Conservation (phyloP, 176 grass and related monocot genomes). For the Musa troglodytarum region DNA sequence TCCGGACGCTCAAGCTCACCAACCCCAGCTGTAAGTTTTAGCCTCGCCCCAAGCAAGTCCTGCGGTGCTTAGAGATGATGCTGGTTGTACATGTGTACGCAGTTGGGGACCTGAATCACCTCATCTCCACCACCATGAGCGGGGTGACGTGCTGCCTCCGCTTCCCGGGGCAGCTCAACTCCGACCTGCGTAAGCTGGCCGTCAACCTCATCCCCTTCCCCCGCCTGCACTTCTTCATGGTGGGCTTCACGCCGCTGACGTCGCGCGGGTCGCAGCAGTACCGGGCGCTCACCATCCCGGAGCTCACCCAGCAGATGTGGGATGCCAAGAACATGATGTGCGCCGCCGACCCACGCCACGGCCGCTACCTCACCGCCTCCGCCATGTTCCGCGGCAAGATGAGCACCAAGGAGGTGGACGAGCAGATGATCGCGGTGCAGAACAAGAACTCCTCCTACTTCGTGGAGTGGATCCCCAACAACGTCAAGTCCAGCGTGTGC, state of each 20-base stretch:
- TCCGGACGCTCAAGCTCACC: slow-evolving; percentile 18
- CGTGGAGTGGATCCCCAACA: slow-evolving; percentile 22
- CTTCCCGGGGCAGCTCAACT: slow-evolving; percentile 82
- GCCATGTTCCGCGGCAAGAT: slow-evolving; percentile 87
- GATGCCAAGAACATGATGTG: slow-evolving; percentile 83
- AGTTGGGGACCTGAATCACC: slow-evolving; percentile 75
- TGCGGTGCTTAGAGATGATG: neutral
- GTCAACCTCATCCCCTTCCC: slow-evolving; percentile 89
- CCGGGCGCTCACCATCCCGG: slow-evolving; percentile 64
- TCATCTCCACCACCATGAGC: slow-evolving; percentile 81
- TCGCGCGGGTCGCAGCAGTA: slow-evolving; percentile 78
- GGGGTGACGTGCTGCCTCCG: slow-evolving; percentile 83
- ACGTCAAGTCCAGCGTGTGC: slow-evolving; percentile 23
- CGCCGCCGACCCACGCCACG: slow-evolving; percentile 65
- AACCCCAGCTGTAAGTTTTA: slow-evolving; percentile 14
- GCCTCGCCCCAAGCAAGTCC: neutral
- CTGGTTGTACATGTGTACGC: neutral
- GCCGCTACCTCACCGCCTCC: slow-evolving; percentile 70
- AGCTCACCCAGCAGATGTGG: slow-evolving; percentile 93
- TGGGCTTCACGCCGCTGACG: slow-evolving; percentile 69
- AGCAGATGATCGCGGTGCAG: slow-evolving; percentile 55
- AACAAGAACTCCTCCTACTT: slow-evolving; percentile 23
- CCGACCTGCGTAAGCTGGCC: slow-evolving; percentile 71
- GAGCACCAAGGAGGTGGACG: slow-evolving; percentile 76
- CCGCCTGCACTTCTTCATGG: slow-evolving; percentile 87